Conservation (phyloP, 495 filamentous ascomycete species). For the Xylaria acuta region DNA sequence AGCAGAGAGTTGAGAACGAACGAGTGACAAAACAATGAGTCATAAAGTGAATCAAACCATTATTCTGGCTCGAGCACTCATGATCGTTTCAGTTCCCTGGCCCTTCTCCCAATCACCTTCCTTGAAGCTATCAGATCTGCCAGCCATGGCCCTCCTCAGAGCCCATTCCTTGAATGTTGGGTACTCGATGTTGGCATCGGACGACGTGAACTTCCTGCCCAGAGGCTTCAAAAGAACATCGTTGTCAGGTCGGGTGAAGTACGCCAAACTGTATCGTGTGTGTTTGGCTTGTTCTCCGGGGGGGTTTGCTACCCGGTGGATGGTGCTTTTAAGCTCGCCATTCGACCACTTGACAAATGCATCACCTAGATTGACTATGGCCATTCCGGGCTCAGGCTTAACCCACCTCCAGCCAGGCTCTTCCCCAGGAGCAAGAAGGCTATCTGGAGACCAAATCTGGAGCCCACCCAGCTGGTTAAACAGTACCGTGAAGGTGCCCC, state of each 20-base stretch:
- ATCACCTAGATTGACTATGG: neutral
- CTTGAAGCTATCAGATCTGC: conserved; percentile 1
- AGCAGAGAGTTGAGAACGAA: neutral
- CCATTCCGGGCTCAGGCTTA: neutral
- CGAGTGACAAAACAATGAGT: neutral
- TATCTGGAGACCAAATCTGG: neutral
- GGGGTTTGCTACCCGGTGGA: neutral
- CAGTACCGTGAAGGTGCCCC: neutral
- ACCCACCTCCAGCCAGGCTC: neutral
- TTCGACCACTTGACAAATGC: neutral
- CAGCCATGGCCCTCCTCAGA: neutral
- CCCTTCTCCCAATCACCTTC: conserved; percentile 11
- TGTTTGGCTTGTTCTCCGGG: neutral
- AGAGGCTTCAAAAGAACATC: neutral
- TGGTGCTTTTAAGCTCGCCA: neutral
- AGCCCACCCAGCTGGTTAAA: neutral
- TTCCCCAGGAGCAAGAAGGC: neutral
- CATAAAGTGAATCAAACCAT: neutral
- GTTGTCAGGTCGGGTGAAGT: conserved; percentile 9
- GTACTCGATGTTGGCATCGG: neutral
- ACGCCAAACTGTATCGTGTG: conserved; percentile 2
- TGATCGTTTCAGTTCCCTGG: neutral
- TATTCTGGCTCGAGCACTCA: neutral
- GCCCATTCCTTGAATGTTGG: conserved; percentile 6
- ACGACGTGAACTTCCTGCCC: neutral